Evolutionary conservation across 352 stramenopile species (phyloP), one percentile per base, ranked within the genome.

Genomic region (Globisporangium yorkense): DNA sequence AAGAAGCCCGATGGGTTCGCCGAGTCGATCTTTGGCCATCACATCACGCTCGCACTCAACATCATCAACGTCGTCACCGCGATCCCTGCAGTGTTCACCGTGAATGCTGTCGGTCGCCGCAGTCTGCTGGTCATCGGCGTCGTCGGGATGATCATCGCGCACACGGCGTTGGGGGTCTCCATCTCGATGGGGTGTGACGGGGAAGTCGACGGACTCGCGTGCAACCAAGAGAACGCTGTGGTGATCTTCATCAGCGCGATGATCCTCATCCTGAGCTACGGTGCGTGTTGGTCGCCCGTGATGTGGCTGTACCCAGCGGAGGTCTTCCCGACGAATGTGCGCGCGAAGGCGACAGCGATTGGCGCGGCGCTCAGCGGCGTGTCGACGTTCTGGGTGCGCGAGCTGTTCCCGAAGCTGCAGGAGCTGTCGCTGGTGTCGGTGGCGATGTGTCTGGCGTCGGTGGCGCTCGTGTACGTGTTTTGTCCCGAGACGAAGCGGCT

Each of bases 231-330:
- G 10, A 64, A 63, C 24, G 77, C 63, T 9, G 73, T 65, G 49
- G 66, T 75, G 50, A 67, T 86, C 45, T 62, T 77, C 6, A 1
- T 82, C 16, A 57, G 65, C 27, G 64, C 72, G 10, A 55, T 55
- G 29, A 64, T 81, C 44, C 70, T 81, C 46, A 43, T 78, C 0
- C 64, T 78, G 57, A 77, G 75, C 65, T 76, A 76, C 57, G 66
- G 70, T 44, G 64, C 68, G 44, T 75, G 61, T 16, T 83, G 72
- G 76, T 66, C 68, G 16, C 71, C 76, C 33, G 59, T 80, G 18
- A 57, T 70, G 31, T 86, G 76, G 76, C 70, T 86, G 43, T 80
- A 84, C 54, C 74, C 74, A 0, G 61, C 70, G 20, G 76, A 87
- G 64, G 69, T 80, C n/a, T 85, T 84, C 57, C 66, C 74, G 2